These are phyloP conservation scores for Pisolithus marmoratus DNA, from an alignment of 768 basidiomycete genomes.

Conservation along the genomic window DNA sequence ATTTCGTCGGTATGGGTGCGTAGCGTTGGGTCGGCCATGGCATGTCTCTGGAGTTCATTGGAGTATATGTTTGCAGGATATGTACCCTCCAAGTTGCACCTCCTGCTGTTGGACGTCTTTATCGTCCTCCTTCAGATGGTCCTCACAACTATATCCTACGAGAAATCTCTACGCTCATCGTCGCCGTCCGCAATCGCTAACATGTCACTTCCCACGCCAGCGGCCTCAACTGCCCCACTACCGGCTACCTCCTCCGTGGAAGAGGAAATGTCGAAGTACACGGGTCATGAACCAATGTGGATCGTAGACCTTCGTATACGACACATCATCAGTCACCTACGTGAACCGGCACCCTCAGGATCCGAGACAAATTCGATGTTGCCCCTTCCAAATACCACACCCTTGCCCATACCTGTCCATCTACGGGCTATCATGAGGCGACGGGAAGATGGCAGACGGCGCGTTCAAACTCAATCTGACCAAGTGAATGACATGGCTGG, in stretches of 20 bases:
- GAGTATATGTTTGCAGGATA: constrained; percentile 34
- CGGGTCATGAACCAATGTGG: constrained; percentile 34
- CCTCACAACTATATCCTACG: constrained; percentile 65
- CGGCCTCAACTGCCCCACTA: constrained; percentile 18
- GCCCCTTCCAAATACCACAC: constrained; percentile 57
- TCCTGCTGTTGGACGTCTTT: constrained; percentile 60
- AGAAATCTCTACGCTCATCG: constrained; percentile 39
- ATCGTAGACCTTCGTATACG: constrained; percentile 60
- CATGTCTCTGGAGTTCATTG: not conserved
- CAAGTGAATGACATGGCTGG: constrained; percentile 19
- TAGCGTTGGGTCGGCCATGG: not conserved
- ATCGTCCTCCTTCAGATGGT: constrained; percentile 64
- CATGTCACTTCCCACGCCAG: constrained; percentile 26
- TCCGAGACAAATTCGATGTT: constrained; percentile 32
- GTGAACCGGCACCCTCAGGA: constrained; percentile 42
- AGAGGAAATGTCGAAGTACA: constrained; percentile 12
- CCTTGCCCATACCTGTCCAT: constrained; percentile 43
- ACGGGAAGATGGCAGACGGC: constrained; percentile 38
- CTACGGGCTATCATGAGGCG: constrained; percentile 49
- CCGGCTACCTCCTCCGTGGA: constrained; percentile 22
- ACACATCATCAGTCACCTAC: constrained; percentile 50
- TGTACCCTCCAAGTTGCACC: constrained; percentile 57
- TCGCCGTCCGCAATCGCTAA: constrained; percentile 39
- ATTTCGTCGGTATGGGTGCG: constrained; percentile 76
- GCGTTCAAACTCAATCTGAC: constrained; percentile 19